phyloP scores from a whole-genome alignment of 2,329 filamentous ascomycete species.

The Lithohypha guttulata region DNA sequence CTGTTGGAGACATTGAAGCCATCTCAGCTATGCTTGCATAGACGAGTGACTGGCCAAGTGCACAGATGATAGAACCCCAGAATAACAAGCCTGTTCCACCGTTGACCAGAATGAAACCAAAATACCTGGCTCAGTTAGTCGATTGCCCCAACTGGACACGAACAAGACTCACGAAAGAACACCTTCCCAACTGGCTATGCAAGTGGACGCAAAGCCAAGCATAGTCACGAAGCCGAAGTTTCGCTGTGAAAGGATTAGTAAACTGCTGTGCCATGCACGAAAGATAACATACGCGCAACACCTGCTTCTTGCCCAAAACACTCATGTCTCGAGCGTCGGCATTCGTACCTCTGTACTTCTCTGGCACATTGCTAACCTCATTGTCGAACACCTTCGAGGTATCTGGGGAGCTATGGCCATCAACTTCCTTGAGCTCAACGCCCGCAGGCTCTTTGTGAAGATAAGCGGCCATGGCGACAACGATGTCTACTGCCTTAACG shows the following conservation, averaged over 20 bases:
- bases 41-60: slow-evolving; percentile 33
- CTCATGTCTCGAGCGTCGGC: slow-evolving; percentile 31
- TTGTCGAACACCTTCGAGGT: background rate
- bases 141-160: background rate
- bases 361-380: slow-evolving; percentile 22
- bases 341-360: slow-evolving; percentile 29
- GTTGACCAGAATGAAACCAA: slow-evolving; percentile 26
- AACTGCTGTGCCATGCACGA: background rate
- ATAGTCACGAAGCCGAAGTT: slow-evolving; percentile 38
- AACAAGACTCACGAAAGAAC: slow-evolving; percentile 28
- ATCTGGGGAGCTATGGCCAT: background rate
- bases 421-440: background rate
- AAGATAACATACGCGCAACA: slow-evolving; percentile 26
- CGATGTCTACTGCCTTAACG: no score
- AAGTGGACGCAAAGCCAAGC: slow-evolving; percentile 34
- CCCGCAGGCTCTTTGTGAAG: background rate
- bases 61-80: slow-evolving; percentile 41
- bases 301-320: slow-evolving; percentile 30
- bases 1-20: slow-evolving; percentile 37
- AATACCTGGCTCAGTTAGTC: slow-evolving; percentile 7
- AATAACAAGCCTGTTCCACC: slow-evolving; percentile 44
- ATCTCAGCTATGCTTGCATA: slow-evolving; percentile 39
- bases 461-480: no score
- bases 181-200: slow-evolving; percentile 36
- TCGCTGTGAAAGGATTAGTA: slow-evolving; percentile 24